Conservation (phyloP, 352 stramenopile genomes). For the Phytophthora europaea region DNA sequence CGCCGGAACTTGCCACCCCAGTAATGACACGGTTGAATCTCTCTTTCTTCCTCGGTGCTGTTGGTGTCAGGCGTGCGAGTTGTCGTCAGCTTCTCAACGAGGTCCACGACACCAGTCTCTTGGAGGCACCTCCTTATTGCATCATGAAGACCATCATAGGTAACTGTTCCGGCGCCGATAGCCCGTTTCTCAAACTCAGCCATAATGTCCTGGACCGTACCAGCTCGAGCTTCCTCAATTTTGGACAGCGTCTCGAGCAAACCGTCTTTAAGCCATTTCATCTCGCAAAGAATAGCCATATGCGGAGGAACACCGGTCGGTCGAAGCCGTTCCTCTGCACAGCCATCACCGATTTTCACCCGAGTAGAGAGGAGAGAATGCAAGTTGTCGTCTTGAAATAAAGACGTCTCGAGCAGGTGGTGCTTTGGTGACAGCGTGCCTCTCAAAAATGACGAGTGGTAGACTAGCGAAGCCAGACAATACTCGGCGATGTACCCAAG, state of each 20-base stretch:
- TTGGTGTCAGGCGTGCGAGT: background rate
- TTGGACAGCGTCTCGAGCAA: background rate
- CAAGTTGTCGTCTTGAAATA: background rate
- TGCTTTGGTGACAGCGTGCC: background rate
- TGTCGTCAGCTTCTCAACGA: background rate
- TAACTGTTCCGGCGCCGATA: conserved; percentile 5
- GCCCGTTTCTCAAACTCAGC: conserved; percentile 12
- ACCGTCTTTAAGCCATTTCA: background rate
- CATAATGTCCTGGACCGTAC: conserved; percentile 15
- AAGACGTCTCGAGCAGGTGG: background rate
- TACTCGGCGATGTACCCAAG: background rate
- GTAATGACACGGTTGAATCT: background rate
- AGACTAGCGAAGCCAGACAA: background rate
- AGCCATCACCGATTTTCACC: background rate
- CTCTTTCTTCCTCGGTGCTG: background rate
- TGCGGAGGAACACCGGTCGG: background rate
- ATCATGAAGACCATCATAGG: conserved; percentile 6
- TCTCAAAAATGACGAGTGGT: background rate
- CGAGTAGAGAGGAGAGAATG: background rate
- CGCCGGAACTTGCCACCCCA: background rate
- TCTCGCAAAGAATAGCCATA: background rate
- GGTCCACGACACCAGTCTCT: background rate
- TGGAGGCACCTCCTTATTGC: background rate
- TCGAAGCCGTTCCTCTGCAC: background rate
- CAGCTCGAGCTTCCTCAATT: conserved; percentile 6